Base-by-base conservation (phyloP, 176 grass and related monocot species). In the Carex parvula region DNA sequence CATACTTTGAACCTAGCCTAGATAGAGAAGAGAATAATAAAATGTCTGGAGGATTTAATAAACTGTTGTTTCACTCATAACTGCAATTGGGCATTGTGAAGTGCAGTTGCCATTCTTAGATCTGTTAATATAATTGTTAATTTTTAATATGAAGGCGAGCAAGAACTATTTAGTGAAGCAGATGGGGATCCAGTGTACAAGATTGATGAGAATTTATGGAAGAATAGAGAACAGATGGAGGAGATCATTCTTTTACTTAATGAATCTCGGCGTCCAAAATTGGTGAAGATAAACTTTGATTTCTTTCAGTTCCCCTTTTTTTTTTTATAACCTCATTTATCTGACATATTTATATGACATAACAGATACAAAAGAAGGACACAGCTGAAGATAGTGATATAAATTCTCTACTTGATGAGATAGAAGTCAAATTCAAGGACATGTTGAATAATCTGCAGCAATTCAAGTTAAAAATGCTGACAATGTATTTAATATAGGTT, bases 161-260 rank as follows among this genome's bases (percentile, higher is more conserved):
- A 96, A 67, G 84, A 86, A 70, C 69, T 99, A 79, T 54, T 80
- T 81, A 84, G 83, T 85, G 93, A 99, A 90, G 90, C 87, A 59
- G 60, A 87, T 81, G 77, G 70, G 35, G 86, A 88, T 70, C 97
- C 91, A 90, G 87, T 90, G 24, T 91, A 92, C 63, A 99, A 99
- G 87, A 94, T 99, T 69, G 97, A 99, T 87, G 91, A 99, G 78
- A 99, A 99, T 83, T 88, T 99, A 90, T 99, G 97, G 97, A 99
- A 99, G 83, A 99, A 99, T 86, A 93, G 97, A 84, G 97, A 99
- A 86, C 90, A 95, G 56, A 93, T 99, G 82, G 97, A 99, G 90
- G 97, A 99, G 84, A 88, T 99, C 84, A 66, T 99, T 8, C 87
- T 90, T 88, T 92, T 96, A 86, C 85, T 99, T 56, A 52, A 94